Conservation (phyloP, 305 asterid genomes). For the Fraxinus platypoda region DNA sequence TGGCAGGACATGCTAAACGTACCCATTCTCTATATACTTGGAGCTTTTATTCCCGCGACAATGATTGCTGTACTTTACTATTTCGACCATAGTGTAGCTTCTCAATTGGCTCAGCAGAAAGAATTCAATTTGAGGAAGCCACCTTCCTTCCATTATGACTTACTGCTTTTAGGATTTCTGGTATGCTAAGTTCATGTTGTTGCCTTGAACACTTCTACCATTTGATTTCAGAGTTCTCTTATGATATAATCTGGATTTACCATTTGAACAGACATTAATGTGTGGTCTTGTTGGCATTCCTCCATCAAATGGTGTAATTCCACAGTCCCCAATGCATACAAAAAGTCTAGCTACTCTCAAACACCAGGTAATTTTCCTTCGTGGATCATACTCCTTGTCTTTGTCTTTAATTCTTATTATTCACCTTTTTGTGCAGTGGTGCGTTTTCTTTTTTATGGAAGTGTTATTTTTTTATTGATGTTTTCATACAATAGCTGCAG, state of each 20-base stretch:
- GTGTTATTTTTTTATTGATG: not conserved
- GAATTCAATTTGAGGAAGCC: constrained; percentile 90
- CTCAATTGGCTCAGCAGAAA: constrained; percentile 88
- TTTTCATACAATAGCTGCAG: not conserved
- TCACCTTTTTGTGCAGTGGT: not conserved
- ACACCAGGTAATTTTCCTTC: constrained; percentile 60
- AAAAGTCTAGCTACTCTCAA: constrained; percentile 89
- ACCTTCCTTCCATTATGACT: constrained; percentile 79
- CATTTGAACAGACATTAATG: constrained; percentile 57
- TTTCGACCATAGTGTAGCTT: constrained; percentile 92
- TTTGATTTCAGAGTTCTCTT: not conserved
- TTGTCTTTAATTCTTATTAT: not conserved
- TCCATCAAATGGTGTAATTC: constrained; percentile 89
- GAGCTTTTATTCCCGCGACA: constrained; percentile 85
- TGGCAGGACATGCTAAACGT: constrained; percentile 79
- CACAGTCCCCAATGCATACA: constrained; percentile 97
- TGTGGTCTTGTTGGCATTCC: constrained; percentile 93
- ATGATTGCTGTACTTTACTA: constrained; percentile 96
- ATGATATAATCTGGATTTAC: not conserved
- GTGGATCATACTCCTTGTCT: not conserved
- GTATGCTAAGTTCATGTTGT: constrained; percentile 32
- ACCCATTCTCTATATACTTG: constrained; percentile 68
- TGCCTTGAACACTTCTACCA: not conserved
- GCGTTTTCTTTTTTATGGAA: not conserved
- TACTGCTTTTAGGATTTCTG: constrained; percentile 81